Evolutionary conservation across 352 stramenopile genomes (phyloP).

Genomic region (Phytophthora nicotianae): DNA sequence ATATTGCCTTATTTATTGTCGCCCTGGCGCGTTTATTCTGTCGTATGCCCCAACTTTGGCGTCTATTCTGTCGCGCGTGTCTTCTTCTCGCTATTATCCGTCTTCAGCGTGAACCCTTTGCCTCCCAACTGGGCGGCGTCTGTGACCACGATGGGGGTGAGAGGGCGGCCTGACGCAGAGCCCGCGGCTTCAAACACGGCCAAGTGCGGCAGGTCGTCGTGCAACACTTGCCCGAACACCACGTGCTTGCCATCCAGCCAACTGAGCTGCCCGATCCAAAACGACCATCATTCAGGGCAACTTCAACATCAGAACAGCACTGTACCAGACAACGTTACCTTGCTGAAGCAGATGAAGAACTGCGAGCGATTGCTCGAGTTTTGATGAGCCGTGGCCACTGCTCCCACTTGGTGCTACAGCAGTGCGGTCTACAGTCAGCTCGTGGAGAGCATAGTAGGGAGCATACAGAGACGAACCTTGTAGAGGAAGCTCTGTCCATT

Average conservation of each 20-base stretch:
- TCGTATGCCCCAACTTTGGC: too few relatives aligned
- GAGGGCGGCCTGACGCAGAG: conserved; percentile 53
- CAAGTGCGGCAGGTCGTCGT: conserved; percentile 64
- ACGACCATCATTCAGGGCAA: conserved; percentile 28
- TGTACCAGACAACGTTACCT: too few relatives aligned
- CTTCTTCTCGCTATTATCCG: neutral
- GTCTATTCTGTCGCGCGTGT: neutral
- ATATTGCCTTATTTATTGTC: conserved; percentile 9
- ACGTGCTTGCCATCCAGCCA: conserved; percentile 98
- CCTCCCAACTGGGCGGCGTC: conserved; percentile 65
- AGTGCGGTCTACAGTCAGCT: neutral
- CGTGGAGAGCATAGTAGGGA: too few relatives aligned
- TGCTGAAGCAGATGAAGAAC: conserved; percentile 98
- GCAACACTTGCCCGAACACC: conserved; percentile 92
- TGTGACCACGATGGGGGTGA: conserved; percentile 53
- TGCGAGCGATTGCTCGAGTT: conserved; percentile 97
- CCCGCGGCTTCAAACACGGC: conserved; percentile 50
- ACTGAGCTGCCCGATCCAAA: conserved; percentile 42
- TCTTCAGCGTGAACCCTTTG: conserved; percentile 40
- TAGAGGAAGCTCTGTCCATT: conserved; percentile 86
- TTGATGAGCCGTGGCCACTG: conserved; percentile 98
- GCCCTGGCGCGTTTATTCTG: conserved; percentile 7
- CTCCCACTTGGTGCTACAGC: conserved; percentile 83
- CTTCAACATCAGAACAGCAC: conserved; percentile 19
- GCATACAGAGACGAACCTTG: conserved; percentile 43